These are phyloP conservation scores for Iberis amara DNA, from an alignment of 441 rosid species.

Conservation along the genomic window DNA sequence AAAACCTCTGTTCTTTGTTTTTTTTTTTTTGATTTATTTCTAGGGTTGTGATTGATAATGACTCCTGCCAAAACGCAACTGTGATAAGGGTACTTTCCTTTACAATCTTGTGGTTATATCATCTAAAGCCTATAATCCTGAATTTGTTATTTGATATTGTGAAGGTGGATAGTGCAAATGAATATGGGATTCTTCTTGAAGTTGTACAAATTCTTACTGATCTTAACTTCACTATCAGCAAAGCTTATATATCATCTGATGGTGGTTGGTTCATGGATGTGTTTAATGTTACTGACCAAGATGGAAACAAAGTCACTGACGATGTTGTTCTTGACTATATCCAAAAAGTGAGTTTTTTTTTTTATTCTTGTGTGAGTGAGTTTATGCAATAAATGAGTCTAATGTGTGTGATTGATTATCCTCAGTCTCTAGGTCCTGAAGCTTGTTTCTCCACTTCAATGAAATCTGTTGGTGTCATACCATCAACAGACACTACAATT, in stretches of 20 bases:
- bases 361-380: conserved; percentile 6
- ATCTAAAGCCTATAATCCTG: background rate
- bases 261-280: conserved; percentile 99
- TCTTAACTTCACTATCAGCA: conserved; percentile 69
- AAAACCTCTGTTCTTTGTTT: background rate
- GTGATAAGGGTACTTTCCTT: conserved; percentile 51
- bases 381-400: conserved; percentile 6
- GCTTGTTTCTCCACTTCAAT: conserved; percentile 59
- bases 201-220: conserved; percentile 92
- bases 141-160: background rate
- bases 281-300: conserved; percentile 75
- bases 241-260: conserved; percentile 91
- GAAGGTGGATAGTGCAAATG: conserved; percentile 89
- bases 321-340: conserved; percentile 70
- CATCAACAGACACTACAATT: conserved; percentile 57
- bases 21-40: background rate
- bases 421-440: conserved; percentile 75
- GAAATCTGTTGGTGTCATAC: conserved; percentile 63
- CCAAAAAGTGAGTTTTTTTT: conserved; percentile 46
- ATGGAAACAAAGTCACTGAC: conserved; percentile 71
- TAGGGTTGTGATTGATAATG: conserved; percentile 85
- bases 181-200: conserved; percentile 83
- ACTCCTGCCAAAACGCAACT: conserved; percentile 75
- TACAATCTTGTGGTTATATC: background rate
- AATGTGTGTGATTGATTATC: conserved; percentile 2